These are phyloP conservation scores for Solanum chmielewskii DNA, from an alignment of 257 asterid genomes.

Conservation along the genomic window DNA sequence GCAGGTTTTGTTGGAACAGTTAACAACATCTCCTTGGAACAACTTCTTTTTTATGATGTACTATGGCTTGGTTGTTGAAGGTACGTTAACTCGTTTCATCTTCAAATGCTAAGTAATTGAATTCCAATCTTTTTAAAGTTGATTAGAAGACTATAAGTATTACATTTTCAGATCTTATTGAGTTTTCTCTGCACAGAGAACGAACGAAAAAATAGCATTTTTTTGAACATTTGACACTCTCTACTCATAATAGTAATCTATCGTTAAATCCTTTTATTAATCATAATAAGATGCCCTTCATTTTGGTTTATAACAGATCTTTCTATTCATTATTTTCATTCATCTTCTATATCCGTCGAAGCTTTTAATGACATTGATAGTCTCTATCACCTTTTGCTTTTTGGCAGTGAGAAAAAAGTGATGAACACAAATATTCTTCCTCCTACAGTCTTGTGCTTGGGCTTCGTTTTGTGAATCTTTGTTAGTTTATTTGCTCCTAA, in stretches of 20 bases:
- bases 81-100: neutral
- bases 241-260: no score
- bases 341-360: no score
- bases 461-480: no score
- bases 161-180: neutral
- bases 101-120: neutral
- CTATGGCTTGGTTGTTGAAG: conserved; percentile 30
- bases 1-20: conserved; percentile 25
- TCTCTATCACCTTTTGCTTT: no score
- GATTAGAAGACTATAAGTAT: neutral
- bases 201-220: neutral
- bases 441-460: no score
- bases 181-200: neutral
- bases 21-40: conserved; percentile 29
- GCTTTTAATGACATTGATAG: no score
- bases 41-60: conserved; percentile 27
- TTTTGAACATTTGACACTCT: neutral
- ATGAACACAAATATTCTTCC: no score
- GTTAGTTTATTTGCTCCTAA: no score
- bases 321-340: no score
- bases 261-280: neutral
- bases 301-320: neutral
- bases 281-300: neutral
- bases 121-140: neutral
- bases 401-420: no score